phyloP scores from a whole-genome alignment of 805 yeast genomes.

The Candida cerambycidarum region DNA sequence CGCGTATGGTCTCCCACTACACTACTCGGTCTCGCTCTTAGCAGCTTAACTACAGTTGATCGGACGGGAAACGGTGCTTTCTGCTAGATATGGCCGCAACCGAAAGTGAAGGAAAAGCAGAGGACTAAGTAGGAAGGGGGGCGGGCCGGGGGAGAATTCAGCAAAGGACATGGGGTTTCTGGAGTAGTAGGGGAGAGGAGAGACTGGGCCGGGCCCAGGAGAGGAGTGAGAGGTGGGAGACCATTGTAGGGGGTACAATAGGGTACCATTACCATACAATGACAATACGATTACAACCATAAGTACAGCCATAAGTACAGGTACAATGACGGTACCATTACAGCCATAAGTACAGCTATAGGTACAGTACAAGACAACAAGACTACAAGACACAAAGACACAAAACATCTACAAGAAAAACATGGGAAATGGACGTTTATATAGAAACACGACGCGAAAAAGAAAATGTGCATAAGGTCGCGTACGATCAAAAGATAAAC shows the following conservation, averaged over 20 bases:
- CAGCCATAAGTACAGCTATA: too few relatives aligned
- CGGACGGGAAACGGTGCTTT: conserved; percentile 64
- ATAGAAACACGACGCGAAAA: neutral
- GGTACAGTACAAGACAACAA: too few relatives aligned
- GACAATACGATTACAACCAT: too few relatives aligned
- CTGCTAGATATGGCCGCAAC: conserved; percentile 62
- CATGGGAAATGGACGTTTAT: neutral
- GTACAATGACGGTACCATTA: too few relatives aligned
- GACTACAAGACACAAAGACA: too few relatives aligned
- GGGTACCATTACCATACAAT: too few relatives aligned
- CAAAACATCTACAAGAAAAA: neutral
- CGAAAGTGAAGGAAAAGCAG: conserved; percentile 21
- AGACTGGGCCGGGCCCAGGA: neutral
- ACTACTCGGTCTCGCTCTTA: conserved; percentile 59
- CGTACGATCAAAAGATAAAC: neutral
- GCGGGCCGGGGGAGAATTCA: neutral
- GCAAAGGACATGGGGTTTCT: neutral
- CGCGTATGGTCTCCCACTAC: conserved; percentile 60
- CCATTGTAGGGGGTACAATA: too few relatives aligned
- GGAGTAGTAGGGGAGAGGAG: neutral
- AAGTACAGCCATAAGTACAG: too few relatives aligned
- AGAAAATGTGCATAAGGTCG: neutral
- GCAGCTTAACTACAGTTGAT: conserved; percentile 59
- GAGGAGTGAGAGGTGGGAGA: neutral
- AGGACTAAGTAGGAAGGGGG: neutral